Percentiles rank a stretch among this genome's conserved stretches.
Evolutionary conservation across 805 yeast species (phyloP).

Genomic region (Millerozyma acaciae): DNA sequence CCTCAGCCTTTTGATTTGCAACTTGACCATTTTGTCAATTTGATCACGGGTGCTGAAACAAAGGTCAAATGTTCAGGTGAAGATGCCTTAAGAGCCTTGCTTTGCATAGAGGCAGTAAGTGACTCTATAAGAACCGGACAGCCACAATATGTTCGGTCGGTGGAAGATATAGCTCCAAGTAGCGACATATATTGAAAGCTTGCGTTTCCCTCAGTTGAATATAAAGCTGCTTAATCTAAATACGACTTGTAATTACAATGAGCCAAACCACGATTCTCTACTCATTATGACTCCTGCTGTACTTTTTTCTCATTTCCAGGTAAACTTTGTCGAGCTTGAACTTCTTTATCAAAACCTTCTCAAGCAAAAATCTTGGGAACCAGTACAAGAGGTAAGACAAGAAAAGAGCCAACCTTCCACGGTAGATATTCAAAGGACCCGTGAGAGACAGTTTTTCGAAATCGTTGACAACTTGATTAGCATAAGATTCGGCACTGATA

Average conservation of each 20-base stretch:
- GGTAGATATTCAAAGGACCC: conserved; percentile 46
- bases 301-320: conserved; percentile 20
- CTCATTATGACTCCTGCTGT: too few relatives aligned
- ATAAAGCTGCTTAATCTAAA: conserved; percentile 1
- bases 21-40: conserved; percentile 34
- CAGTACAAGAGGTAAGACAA: conserved; percentile 30
- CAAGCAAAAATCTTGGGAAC: conserved; percentile 49
- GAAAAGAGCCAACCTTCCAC: conserved; percentile 48
- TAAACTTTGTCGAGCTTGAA: conserved; percentile 26
- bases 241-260: too few relatives aligned
- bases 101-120: conserved; percentile 34
- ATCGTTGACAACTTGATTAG: conserved; percentile 51
- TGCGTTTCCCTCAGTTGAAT: background rate
- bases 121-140: conserved; percentile 27
- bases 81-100: conserved; percentile 31
- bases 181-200: background rate
- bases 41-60: conserved; percentile 27
- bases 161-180: conserved; percentile 2
- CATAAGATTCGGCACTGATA: conserved; percentile 56
- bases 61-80: conserved; percentile 26
- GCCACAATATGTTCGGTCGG: conserved; percentile 30
- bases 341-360: conserved; percentile 34
- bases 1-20: conserved; percentile 37
- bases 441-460: conserved; percentile 33
- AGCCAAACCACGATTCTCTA: too few relatives aligned